Evolutionary conservation across 805 yeast species (phyloP), one percentile per base, ranked within the genome.

Genomic region (Candida qinlingensis): DNA sequence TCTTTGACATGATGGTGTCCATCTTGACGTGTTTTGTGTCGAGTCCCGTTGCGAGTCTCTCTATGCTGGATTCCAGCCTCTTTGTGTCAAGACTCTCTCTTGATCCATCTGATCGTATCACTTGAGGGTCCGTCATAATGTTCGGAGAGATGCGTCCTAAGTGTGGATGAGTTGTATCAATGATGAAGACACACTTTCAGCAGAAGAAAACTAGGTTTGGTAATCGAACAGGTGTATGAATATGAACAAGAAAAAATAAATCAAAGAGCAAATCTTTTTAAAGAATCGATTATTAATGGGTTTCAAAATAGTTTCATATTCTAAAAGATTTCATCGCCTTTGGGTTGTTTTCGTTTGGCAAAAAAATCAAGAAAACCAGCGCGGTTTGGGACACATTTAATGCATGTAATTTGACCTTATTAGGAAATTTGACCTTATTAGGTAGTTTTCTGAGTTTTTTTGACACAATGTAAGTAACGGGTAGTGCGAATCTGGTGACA

Each of bases 41-140:
- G 7, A 46, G 11, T 6, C 42, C 46, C 7, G 37, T 37, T 10
- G 38, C 13, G 3, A 44, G 35, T 6, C 12, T 25, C 30, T 11
- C 10, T 5, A 46, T 31, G 6, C 40, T 42, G 3, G 11, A 10
- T 4, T 34, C 19, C 7, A 46, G 13, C 29, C 37, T 41, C 2
- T 26, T 31, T 27, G 12, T 27, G 25, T 42, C 12, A 7, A 31
- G 42, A 0, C 9, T 10, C 19, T 27, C 40, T 13, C 9, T 34
- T 4, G 11, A 7, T 2, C 40, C 40, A 29, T 33, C 28, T 4
- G 36, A 10, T n/a, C 19, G 36, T 33, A 42, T 12, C 30, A 46
- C 45, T 8, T 19, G 26, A 6, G 39, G 30, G 12, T 41, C 34
- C 29, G 42, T 29, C 44, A 49, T 45, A 13, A 30, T 37, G 42